Evolutionary conservation across 352 stramenopile species (phyloP), one percentile per base, ranked within the genome.

Genomic region (Phytophthora pini): DNA sequence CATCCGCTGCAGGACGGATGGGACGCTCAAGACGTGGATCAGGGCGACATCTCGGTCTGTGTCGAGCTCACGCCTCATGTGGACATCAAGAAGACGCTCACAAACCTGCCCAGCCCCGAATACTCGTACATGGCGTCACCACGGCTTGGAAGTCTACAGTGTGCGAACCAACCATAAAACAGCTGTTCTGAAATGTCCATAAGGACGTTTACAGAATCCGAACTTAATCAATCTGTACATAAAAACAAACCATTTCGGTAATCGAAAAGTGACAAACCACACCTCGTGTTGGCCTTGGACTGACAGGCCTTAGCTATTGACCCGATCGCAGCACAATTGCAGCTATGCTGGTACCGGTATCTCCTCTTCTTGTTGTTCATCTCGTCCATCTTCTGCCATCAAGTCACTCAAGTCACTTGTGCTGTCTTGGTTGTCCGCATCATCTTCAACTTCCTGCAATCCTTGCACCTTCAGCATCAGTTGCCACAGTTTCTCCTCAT

Each of bases 401-500:
- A 20, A 20, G 17, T 20, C 17, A 20, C 17, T 20, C 17, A 20
- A 20, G 17, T 20, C 27, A 31, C 27, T 31, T 1, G 27, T 31
- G 27, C 27, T 4, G 27, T 34, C 29, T 34, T 34, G 31, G 31
- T 27, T 29, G 12, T 56, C 34, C 5, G 38, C 22, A 3, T 27
- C 49, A 2, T 55, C 40, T 22, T 43, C 41, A 15, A 51, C 60
- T 32, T 57, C 29, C 17, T 65, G 61, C 32, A 65, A 24, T 7
- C 61, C 61, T 59, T 49, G 43, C 2, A 61, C 43, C 22, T 70
- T 50, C 38, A 56, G 10, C 38, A 66, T 44, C 4, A 76, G 24
- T 11, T 24, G 12, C 46, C 65, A 72, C 4, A 82, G 45, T 46
- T 43, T 50, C 27, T 70, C 58, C 13, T 89, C 68, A 34, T 68